Evolutionary conservation across 2,329 filamentous ascomycete species (phyloP), one percentile per base, ranked within the genome.

Genomic region (Periconia sp.): DNA sequence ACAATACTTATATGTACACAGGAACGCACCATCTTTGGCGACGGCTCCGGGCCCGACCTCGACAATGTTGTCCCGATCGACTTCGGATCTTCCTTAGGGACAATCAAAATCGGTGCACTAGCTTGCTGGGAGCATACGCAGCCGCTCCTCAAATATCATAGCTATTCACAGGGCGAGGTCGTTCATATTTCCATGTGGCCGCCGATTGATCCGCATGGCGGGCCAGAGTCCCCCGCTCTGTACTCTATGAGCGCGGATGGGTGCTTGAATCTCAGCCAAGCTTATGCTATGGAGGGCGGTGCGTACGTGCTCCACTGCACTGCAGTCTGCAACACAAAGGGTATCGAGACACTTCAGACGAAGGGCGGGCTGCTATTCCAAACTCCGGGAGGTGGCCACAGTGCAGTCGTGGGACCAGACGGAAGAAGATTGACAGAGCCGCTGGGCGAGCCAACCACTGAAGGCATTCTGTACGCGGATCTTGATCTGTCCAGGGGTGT

Each of bases 251-350:
- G 59, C 6, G 52, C 59, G 10, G 68, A 73, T 47, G 66, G 63
- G 64, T 52, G 48, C 23, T 37, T 42, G 21, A 72, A 56, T 31
- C 65, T 82, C 1, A 76, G 78, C 0, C 77, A 78, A 46, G 73
- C 75, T 0, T 83, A 83, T 50, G 81, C 82, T 1, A 75, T 84
- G 7, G 82, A 85, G 56, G 74, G 77, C 2, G 69, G 71, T 7
- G 63, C 77, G 0, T 85, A 78, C 46, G 81, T 85, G 1, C 71
- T 84, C 3, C 78, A 81, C 49, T 66, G 67, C 34, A 80, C 79
- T 0, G 61, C 73, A 0, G 70, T 83, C 3, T 68, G 80, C 36
- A 72, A 68, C 0, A 52, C 75, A 5, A 57, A 68, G 11, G 80
- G 74, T 1, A 70, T 79, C 10, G 55, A 75, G 3, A 38, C 45